Evolutionary conservation across 2,329 filamentous ascomycete species (phyloP).

Genomic region (Fusarium armeniacum): DNA sequence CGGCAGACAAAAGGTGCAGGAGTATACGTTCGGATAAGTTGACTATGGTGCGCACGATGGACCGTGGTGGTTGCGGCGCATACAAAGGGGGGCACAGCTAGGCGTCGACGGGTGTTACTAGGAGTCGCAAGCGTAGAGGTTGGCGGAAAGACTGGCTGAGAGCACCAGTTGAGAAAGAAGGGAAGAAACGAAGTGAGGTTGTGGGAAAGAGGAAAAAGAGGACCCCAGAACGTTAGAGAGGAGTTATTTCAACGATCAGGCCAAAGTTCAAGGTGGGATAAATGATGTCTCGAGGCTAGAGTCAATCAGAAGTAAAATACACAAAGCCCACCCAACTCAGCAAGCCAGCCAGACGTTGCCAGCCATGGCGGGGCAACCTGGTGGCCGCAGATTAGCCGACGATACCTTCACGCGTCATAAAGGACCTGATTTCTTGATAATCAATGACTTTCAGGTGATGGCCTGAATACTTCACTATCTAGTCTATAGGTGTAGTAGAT

Average conservation of each 20-base stretch:
- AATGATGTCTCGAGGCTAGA: conserved; percentile 11
- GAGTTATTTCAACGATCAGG: conserved; percentile 38
- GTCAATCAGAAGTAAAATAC: conserved; percentile 48
- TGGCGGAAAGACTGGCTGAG: conserved; percentile 19
- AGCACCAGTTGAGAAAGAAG: conserved; percentile 19
- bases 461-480: not conserved
- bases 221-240: conserved; percentile 24
- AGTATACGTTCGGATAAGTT: conserved; percentile 14
- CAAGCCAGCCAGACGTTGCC: conserved; percentile 39
- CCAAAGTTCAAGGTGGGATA: conserved; percentile 48
- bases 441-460: not conserved
- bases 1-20: conserved; percentile 8
- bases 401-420: conserved; percentile 11
- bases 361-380: conserved; percentile 53
- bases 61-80: conserved; percentile 43
- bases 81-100: conserved; percentile 44
- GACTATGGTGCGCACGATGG: conserved; percentile 44
- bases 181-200: conserved; percentile 24
- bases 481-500: not conserved
- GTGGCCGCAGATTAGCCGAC: conserved; percentile 23
- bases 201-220: conserved; percentile 23
- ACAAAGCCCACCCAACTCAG: conserved; percentile 45
- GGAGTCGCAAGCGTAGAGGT: conserved; percentile 25
- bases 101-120: conserved; percentile 19
- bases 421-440: not conserved